phyloP scores from a whole-genome alignment of 495 filamentous ascomycete genomes.

The Tuber indicum region DNA sequence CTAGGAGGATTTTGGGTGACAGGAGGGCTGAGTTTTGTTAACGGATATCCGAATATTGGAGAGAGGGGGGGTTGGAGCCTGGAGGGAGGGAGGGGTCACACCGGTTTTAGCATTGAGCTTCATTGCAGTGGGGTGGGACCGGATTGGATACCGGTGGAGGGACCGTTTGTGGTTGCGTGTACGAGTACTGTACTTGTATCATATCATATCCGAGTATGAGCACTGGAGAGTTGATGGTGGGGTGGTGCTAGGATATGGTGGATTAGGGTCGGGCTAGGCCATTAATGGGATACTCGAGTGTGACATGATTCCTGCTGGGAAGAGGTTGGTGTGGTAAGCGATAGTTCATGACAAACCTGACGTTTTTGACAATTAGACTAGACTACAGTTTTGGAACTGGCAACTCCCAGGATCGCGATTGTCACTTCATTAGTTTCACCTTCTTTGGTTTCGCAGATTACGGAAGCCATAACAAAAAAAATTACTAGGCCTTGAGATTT shows the following conservation, averaged over 20 bases:
- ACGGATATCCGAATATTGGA: not conserved
- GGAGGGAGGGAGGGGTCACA: slow-evolving; percentile 28
- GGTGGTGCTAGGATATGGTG: not conserved
- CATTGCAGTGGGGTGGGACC: slow-evolving; percentile 27
- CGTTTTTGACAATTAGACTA: not conserved
- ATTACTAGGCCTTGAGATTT: not conserved
- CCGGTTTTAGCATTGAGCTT: slow-evolving; percentile 48
- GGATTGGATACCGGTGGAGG: not conserved
- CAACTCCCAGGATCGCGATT: not conserved
- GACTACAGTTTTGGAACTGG: not conserved
- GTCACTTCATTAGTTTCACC: not conserved
- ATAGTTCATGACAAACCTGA: not conserved
- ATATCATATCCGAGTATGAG: no score
- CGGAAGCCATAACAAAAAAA: not conserved
- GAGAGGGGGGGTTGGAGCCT: not conserved
- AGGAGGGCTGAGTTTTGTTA: slow-evolving; percentile 54
- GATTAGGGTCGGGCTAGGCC: not conserved
- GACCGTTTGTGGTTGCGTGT: not conserved
- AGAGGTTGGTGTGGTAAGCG: not conserved
- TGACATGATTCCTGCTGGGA: not conserved
- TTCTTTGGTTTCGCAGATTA: not conserved
- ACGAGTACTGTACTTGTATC: not conserved
- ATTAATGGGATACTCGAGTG: not conserved
- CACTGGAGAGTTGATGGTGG: not conserved
- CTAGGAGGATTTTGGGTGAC: slow-evolving; percentile 60